Evolutionary conservation across 345 rosid species (phyloP), one percentile per base, ranked within the genome.

Genomic region (Pelargonium nanum): DNA sequence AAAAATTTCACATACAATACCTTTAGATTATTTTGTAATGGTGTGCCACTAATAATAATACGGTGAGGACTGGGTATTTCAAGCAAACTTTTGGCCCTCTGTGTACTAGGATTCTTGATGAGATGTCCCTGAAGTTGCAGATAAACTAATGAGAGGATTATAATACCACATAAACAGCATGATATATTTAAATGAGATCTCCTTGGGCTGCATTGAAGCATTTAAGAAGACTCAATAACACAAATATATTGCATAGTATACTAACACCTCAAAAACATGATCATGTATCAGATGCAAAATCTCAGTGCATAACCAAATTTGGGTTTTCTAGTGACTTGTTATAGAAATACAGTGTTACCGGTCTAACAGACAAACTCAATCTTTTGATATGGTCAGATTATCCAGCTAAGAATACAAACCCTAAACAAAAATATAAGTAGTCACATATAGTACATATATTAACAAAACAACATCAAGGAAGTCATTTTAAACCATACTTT

Each of bases 61-160:
- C 99, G 88, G 71, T 85, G 94, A 63, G 78, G 83, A 83, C 97
- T 83, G 60, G 96, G 87, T 79, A 93, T 89, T 76, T 80, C 96
- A 53, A 87, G 94, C 84, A 93, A 84, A 75, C 99, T 89, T 79
- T 87, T 89, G 22, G 99, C 97, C 80, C 99, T 85, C 65, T 89
- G 97, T 26, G 99, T 93, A 70, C 78, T 89, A 21, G 99, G 97
- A 73, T 89, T 93, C 77, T 93, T 93, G 45, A 93, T 89, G 61
- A 93, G 88, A 83, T 93, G 99, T 40, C 99, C 99, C 99, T 93
- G 64, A 59, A 72, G 64, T 48, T 23, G 65, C 50, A 32, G n/a
- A 45, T 19, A 57, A 1, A 5, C 51, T 12, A 6, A 30, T 40
- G 24, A 20, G 34, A 57, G 34, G 22, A 32, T 28, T 28, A 59